Conservation (phyloP, 78 protist species). For the Dictyostelium purpureum region DNA sequence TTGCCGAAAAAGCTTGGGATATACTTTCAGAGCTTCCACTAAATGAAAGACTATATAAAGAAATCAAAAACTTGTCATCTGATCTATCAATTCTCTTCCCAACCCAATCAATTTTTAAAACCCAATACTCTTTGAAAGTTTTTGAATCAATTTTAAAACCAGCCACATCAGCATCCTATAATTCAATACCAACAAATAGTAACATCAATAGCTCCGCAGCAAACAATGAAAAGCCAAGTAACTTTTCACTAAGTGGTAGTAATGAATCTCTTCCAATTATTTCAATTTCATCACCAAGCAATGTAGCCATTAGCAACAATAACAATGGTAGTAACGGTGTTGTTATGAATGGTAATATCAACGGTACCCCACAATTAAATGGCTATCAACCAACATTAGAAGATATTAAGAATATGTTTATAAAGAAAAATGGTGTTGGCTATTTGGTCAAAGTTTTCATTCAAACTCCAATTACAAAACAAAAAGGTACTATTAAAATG, state of each 20-base stretch:
- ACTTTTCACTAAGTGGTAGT: conserved; percentile 10
- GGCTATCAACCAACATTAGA: neutral
- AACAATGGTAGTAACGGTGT: neutral
- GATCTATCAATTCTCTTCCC: conserved; percentile 25
- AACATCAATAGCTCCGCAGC: neutral
- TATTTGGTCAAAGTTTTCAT: conserved; percentile 19
- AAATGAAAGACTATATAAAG: conserved; percentile 12
- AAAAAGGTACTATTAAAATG: conserved; percentile 34
- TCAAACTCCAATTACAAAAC: neutral
- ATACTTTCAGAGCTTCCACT: conserved; percentile 33
- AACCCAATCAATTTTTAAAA: conserved; percentile 44
- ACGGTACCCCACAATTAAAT: neutral
- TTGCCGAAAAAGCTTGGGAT: conserved; percentile 74
- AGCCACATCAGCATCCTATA: neutral
- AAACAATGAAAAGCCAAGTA: neutral
- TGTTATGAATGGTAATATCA: neutral
- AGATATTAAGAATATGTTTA: conserved; percentile 47
- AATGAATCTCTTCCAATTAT: conserved; percentile 1
- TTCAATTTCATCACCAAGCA: neutral
- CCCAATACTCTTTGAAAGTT: conserved; percentile 21
- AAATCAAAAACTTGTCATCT: conserved; percentile 5
- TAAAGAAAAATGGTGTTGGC: conserved; percentile 26
- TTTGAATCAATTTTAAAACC: conserved; percentile 18
- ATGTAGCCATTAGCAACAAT: neutral
- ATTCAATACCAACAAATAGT: neutral